Evolutionary conservation across 2,329 filamentous ascomycete genomes (phyloP).

Genomic region (Aspergillus sp.): DNA sequence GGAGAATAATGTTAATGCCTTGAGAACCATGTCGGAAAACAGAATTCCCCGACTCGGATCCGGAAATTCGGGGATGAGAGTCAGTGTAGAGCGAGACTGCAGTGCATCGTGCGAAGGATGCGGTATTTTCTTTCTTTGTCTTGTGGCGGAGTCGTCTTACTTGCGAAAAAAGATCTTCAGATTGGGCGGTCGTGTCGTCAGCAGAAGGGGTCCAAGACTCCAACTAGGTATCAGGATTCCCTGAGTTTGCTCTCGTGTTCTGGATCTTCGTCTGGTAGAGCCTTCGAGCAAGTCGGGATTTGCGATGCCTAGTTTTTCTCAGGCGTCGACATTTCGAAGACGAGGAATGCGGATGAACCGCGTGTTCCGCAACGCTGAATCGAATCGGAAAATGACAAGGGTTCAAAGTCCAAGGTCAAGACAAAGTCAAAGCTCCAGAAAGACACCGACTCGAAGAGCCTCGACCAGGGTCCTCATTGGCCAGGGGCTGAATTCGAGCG

Average conservation of each 20-base stretch:
- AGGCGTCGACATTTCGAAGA: not conserved
- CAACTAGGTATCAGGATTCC: not conserved
- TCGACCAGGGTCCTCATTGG: slow-evolving; percentile 4
- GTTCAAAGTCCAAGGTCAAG: not conserved
- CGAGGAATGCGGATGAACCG: not conserved
- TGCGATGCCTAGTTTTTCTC: not conserved
- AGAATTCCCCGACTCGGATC: not conserved
- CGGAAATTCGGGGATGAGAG: not conserved
- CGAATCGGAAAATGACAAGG: not conserved
- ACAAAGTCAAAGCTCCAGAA: not conserved
- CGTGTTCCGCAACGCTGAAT: not conserved
- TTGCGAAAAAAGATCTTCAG: not conserved
- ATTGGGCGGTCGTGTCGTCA: not conserved
- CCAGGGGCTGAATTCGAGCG: not conserved
- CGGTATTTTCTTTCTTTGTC: not conserved
- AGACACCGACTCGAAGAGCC: slow-evolving; percentile 6
- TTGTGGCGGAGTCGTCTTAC: not conserved
- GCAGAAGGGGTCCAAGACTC: not conserved
- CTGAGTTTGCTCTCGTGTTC: not conserved
- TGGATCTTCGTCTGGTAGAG: not conserved
- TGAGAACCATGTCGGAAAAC: not conserved
- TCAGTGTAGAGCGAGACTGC: too few species aligned
- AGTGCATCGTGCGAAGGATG: not conserved
- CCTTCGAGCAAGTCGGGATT: not conserved
- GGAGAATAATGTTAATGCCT: not conserved